A percentile compares a stretch with the other conserved stretches of the same genome.
Evolutionary conservation across 2,329 filamentous ascomycete genomes (phyloP).

Genomic region (Ophiosphaerella korrae): DNA sequence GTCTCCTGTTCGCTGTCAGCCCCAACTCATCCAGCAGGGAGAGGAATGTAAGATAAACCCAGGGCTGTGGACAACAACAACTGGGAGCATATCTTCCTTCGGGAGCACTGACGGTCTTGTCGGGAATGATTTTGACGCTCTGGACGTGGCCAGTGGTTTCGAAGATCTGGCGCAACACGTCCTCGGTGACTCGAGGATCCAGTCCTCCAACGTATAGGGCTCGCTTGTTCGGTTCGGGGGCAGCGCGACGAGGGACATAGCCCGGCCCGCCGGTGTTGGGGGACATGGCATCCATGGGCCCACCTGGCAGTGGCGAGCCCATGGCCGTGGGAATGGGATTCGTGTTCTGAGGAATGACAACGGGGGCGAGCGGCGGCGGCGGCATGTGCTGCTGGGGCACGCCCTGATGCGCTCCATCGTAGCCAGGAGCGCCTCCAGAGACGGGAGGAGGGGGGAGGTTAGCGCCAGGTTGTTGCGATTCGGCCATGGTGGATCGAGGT

Average conservation of each 20-base stretch:
- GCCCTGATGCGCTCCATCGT: conserved; percentile 74
- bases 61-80: conserved; percentile 7
- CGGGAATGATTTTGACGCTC: conserved; percentile 98
- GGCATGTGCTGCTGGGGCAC: conserved; percentile 79
- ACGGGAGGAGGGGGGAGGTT: conserved; percentile 74
- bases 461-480: conserved; percentile 66
- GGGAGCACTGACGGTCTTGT: conserved; percentile 86
- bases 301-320: conserved; percentile 80
- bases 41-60: conserved; percentile 13
- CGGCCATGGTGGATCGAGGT: conserved; percentile 68
- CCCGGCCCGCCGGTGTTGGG: conserved; percentile 76
- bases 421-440: conserved; percentile 74
- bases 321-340: conserved; percentile 94
- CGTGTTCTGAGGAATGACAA: conserved; percentile 91
- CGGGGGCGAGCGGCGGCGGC: conserved; percentile 81
- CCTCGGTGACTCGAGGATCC: conserved; percentile 93
- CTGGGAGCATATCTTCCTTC: conserved; percentile 22
- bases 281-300: conserved; percentile 81
- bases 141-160: conserved; percentile 98
- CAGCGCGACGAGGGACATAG: conserved; percentile 79
- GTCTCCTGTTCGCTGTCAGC: conserved; percentile 25
- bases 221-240: conserved; percentile 97
- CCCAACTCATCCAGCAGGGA: conserved; percentile 7
- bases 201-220: conserved; percentile 94
- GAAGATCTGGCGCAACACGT: conserved; percentile 96